Base-by-base conservation (phyloP, 2,329 filamentous ascomycete genomes). In the Xylariaceae sp. region DNA sequence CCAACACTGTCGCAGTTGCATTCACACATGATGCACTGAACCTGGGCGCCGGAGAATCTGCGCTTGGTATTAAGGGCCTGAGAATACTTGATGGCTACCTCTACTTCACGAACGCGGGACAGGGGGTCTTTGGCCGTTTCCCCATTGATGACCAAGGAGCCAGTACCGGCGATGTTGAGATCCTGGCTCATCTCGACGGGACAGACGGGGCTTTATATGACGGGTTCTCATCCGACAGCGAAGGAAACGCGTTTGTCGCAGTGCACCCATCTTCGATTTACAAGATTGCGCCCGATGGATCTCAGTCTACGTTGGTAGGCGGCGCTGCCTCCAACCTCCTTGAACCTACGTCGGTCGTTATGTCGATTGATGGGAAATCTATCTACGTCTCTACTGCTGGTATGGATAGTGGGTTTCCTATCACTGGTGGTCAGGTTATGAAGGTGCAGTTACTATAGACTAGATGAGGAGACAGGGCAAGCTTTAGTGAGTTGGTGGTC, bases 21-120 rank as follows among this genome's bases (percentile, higher is more conserved):
- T 41, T 66, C 18, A 35, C 59, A 23, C 52, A 67, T 45, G 55
- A 53, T 4, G 53, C 59, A 7, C 53, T 67, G 3, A 51, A 57
- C 1, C 61, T 59, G 1, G 50, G 57, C 11, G 10, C 51, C 3
- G 17, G 53, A 4, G 30, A 45, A 4, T 51, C 57, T 2, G 55
- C 61, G n/a, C 53, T 57, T n/a, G 66, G 66, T 3, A 45, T 65
- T 44, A 65, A 64, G 39, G 66, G 66, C 2, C 60, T 68, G 13
- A 52, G 57, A 35, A 55, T 60, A 10, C 57, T 56, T 0, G 64
- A 50, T n/a, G 48, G 49, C 15, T 56, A 66, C 30, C 56, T 68
- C 4, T 68, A 68, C 51, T 68, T 67, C 55, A 66, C 65, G 55
- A 68, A 67, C 58, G 60, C 60, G n/a, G 55, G 51, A 6, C 64